Evolutionary conservation across 2,329 filamentous ascomycete species (phyloP).

Genomic region (Sarocladium strictum): DNA sequence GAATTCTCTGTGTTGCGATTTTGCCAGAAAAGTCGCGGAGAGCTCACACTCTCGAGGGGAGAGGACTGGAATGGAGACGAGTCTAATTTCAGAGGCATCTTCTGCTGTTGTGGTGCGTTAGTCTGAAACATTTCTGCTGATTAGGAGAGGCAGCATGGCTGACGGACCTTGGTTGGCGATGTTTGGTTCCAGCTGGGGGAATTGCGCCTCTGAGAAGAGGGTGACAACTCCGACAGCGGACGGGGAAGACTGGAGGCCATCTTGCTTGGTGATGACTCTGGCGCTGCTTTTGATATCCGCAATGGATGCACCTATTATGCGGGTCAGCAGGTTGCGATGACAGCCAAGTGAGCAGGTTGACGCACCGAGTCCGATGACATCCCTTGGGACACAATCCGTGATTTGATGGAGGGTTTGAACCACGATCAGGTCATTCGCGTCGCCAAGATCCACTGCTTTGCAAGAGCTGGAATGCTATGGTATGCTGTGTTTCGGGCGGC

Average conservation of each 20-base stretch:
- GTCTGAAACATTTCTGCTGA: conserved; percentile 17
- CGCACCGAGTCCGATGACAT: conserved; percentile 13
- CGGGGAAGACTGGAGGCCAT: conserved; percentile 57
- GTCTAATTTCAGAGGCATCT: conserved; percentile 64
- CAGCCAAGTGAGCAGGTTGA: not conserved
- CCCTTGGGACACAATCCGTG: not conserved
- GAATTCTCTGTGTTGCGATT: conserved; percentile 73
- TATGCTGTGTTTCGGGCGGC: conserved; percentile 4
- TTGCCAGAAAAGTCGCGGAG: conserved; percentile 91
- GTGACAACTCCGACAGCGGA: conserved; percentile 83
- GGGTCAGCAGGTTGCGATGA: not conserved
- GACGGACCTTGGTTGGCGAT: conserved; percentile 29
- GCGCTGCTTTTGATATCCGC: conserved; percentile 67
- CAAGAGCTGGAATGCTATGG: not conserved
- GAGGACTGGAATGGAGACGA: conserved; percentile 84
- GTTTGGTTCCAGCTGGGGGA: conserved; percentile 82
- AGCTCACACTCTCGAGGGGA: conserved; percentile 61
- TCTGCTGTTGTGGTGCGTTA: conserved; percentile 40
- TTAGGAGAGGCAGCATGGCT: conserved; percentile 9
- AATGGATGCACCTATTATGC: conserved; percentile 62
- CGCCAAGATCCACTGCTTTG: not conserved
- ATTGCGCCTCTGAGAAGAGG: conserved; percentile 80
- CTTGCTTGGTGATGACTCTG: conserved; percentile 56
- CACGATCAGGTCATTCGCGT: conserved; percentile 6
- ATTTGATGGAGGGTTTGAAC: not conserved